Base-by-base conservation (phyloP, 2,329 filamentous ascomycete species). In the Seiridium cupressi region DNA sequence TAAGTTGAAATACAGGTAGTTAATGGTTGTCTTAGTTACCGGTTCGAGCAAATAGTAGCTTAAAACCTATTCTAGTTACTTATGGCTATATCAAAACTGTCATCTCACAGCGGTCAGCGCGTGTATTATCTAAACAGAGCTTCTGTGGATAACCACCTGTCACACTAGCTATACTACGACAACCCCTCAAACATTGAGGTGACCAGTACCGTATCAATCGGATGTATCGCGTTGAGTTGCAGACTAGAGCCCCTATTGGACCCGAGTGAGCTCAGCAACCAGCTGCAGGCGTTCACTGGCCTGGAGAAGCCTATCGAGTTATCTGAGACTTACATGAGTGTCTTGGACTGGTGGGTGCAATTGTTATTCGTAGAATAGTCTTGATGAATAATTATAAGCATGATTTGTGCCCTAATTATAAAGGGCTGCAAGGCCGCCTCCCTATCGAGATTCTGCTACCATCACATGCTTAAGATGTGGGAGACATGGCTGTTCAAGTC, bases 351-450 rank as follows among this genome's bases (percentile, higher is more conserved):
- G 44, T 8, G n/a, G 11, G 4, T 26, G 11, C 3, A 35, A 18
- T n/a, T n/a, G 31, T 31, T 26, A 44, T 10, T 55, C 40, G 26
- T 55, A 26, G 40, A 55, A 8, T 8, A 55, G 53, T 9, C 53
- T 36, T 5, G 53, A 44, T 8, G 53, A 55, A 26, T 44, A 18
- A 38, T 55, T 55, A 10, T 55, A 55, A n/a, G 53, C 53, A 13
- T 55, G 53, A 9, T 44, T 55, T 6, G 53, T 55, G 3, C 53
- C 53, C 35, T 26, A 55, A 40, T 55, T 55, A 40, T 55, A 55
- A 11, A 40, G 53, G 4, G n/a, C 53, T 13, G 26, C 53, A 10
- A 44, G 11, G 10, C 44, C 32, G 9, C 36, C 53, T 32, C 44
- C 53, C 31, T 32, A 9, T 31, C 38, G 13, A 7, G 36, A 32